Evolutionary conservation across 2,329 filamentous ascomycete species (phyloP), one percentile per base, ranked within the genome.

Genomic region (Ascosphaera pollenicola): DNA sequence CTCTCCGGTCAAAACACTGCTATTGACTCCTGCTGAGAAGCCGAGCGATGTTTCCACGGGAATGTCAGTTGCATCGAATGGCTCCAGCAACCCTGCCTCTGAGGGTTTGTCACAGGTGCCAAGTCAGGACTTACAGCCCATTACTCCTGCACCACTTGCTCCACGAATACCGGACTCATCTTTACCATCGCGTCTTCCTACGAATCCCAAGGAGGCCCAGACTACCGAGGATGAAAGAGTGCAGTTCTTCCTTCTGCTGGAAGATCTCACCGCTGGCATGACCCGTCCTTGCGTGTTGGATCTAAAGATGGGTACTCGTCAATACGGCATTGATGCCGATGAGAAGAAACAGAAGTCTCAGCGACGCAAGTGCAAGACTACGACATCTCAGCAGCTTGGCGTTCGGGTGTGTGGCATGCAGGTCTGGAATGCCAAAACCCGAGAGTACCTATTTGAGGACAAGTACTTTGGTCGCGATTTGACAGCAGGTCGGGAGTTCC

Each of bases 221-320:
- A 49, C 54, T 6, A 52, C 51, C 11, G 51, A 55, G 17, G 60
- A 62, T 38, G 59, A 64, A 39, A 75, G 87, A 24, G 80, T 92
- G 3, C 82, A 94, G 50, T 92, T 87, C 53, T 98, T 98, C 54
- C 64, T 98, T 11, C 66, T 98, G 1, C 63, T 98, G 8, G 89
- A 98, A 57, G 89, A 98, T 54, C 68, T 98, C 37, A 98, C 89
- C 1, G 81, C 87, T 2, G 87, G 87, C 26, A 95, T 98, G 89
- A 85, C 83, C 53, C 75, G 80, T 38, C 89, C 89, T 3, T 95
- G 89, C 58, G 92, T 98, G 43, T 78, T 98, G 57, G 89, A 98
- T 54, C 65, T 98, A 44, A 98, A 98, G 55, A 98, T 98, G 89
- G 89, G 89, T 16, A 98, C 89, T 6, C 76, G 89, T 2, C 89